phyloP scores from a whole-genome alignment of 768 basidiomycete species.

The Dacryopinax spathularia region DNA sequence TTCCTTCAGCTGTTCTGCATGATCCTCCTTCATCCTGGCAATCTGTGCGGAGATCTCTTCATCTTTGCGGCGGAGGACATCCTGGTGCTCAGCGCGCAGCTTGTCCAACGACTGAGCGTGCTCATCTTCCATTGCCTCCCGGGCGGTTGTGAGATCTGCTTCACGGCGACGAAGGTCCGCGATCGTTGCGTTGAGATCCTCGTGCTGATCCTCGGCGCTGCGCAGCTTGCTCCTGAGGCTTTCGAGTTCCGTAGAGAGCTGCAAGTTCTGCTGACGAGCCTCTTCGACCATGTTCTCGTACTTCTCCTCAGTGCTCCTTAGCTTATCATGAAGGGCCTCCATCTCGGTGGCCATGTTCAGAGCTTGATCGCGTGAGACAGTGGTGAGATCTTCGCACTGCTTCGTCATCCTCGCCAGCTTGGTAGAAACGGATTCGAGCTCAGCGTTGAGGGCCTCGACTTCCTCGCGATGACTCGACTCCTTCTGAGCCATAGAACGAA shows the following conservation, averaged over 20 bases:
- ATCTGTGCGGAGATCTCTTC: conserved; percentile 46
- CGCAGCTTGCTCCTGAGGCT: conserved; percentile 16
- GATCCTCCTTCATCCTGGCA: conserved; percentile 63
- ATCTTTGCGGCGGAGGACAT: conserved; percentile 46
- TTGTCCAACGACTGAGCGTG: conserved; percentile 12
- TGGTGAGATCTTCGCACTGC: conserved; percentile 67
- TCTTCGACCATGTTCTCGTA: neutral
- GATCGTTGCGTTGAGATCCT: conserved; percentile 24
- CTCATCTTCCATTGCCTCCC: conserved; percentile 6
- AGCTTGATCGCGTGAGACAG: conserved; percentile 74
- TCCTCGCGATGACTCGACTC: conserved; percentile 77
- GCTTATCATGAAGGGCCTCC: conserved; percentile 40
- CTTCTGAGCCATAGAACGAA: conserved; percentile 87
- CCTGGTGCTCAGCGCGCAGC: conserved; percentile 35
- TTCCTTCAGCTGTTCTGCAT: conserved; percentile 56
- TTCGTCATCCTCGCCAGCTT: conserved; percentile 34
- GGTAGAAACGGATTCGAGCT: conserved; percentile 42
- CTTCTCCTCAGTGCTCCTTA: neutral
- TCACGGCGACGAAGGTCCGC: conserved; percentile 17
- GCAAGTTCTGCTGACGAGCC: conserved; percentile 3
- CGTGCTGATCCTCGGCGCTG: conserved; percentile 9
- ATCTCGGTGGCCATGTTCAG: conserved; percentile 81
- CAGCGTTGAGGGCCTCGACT: conserved; percentile 54
- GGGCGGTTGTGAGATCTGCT: conserved; percentile 9
- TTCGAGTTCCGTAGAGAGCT: neutral